Evolutionary conservation across 2,329 filamentous ascomycete genomes (phyloP).

Genomic region (Sarocladiaceae sp.): DNA sequence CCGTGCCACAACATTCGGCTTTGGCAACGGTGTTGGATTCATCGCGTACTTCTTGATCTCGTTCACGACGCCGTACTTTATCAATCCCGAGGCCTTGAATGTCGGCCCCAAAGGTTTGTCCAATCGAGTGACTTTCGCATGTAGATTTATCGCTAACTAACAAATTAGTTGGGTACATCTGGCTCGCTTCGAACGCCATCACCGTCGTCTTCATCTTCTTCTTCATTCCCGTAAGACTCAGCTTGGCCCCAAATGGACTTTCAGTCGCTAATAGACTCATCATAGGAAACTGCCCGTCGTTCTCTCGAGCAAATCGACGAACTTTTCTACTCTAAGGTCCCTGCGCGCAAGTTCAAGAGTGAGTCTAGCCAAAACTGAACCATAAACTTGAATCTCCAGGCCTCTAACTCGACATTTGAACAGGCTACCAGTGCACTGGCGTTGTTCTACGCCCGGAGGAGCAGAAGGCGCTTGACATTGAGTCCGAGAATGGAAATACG

Average conservation of each 20-base stretch:
- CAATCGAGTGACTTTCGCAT: neutral
- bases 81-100: neutral
- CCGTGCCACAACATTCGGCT: neutral
- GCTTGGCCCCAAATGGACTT: neutral
- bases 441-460: neutral
- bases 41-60: neutral
- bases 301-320: neutral
- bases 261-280: neutral
- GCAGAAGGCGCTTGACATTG: neutral
- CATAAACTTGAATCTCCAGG: neutral
- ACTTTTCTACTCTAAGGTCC: neutral
- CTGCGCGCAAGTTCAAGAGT: neutral
- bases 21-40: neutral
- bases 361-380: neutral
- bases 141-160: no score
- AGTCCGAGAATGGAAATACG: neutral
- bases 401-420: neutral
- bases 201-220: neutral
- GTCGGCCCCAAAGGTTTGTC: neutral
- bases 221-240: neutral
- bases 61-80: neutral
- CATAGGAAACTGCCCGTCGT: neutral
- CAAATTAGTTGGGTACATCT: neutral
- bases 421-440: neutral
- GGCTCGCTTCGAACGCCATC: neutral